Evolutionary conservation across 495 filamentous ascomycete genomes (phyloP).

Genomic region (Neurospora tetrasperma): DNA sequence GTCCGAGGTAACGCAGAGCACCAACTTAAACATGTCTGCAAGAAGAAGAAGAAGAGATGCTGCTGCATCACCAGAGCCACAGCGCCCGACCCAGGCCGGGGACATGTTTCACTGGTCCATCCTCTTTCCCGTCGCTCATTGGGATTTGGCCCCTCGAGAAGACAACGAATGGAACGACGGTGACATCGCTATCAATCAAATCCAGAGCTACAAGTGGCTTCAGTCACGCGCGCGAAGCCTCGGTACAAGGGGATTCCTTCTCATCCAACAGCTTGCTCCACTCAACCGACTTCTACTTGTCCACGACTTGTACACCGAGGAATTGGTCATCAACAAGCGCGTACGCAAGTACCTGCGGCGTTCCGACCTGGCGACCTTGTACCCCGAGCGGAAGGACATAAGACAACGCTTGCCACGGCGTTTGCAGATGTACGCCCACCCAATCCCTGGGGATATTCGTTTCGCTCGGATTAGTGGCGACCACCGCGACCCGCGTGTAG

Average conservation of each 20-base stretch:
- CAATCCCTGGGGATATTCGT: slow-evolving; percentile 1
- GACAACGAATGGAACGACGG: not conserved
- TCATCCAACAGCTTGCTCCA: not conserved
- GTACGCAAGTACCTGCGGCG: not conserved
- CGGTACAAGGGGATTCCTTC: slow-evolving; percentile 1
- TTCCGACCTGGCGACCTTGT: not conserved
- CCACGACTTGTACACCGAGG: not conserved
- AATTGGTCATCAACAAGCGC: slow-evolving; percentile 6
- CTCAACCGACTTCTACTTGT: not conserved
- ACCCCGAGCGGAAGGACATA: not conserved
- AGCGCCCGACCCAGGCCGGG: not conserved
- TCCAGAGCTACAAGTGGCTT: not conserved
- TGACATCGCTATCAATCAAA: not conserved
- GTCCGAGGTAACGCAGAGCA: not conserved
- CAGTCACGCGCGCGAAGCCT: not conserved
- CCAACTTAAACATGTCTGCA: not conserved
- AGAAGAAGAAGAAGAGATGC: not conserved
- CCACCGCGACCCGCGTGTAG: not conserved
- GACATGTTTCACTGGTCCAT: not conserved
- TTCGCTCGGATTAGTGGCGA: not conserved
- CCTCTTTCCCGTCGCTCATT: not conserved
- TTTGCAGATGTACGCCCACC: not conserved
- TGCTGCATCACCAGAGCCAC: not conserved
- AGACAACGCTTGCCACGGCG: not conserved
- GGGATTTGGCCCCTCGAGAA: not conserved